Conservation (phyloP, 805 yeast species). For the Candida golubevii region DNA sequence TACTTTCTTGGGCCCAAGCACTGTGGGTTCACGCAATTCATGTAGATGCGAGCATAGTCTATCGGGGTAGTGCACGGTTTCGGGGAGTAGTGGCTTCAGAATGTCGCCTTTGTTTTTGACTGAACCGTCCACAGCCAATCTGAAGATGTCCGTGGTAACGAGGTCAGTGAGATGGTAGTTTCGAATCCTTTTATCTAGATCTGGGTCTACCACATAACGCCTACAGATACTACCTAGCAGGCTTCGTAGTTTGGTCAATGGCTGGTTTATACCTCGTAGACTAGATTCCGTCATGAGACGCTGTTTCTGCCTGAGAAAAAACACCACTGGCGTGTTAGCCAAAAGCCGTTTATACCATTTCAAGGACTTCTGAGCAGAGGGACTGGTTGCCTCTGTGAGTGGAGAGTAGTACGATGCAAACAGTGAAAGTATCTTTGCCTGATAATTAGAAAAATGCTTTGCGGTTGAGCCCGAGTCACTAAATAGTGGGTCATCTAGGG, state of each 20-base stretch:
- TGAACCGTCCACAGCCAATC: slow-evolving; percentile 18
- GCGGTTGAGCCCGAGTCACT: slow-evolving; percentile 11
- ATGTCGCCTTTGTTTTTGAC: not conserved
- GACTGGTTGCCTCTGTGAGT: slow-evolving; percentile 10
- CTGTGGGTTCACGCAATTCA: not conserved
- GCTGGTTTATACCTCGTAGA: slow-evolving; percentile 21
- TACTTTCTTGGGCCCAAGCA: not conserved
- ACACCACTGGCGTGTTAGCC: slow-evolving; percentile 25
- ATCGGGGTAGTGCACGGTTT: not conserved
- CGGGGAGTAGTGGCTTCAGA: not conserved
- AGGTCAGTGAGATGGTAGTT: slow-evolving; percentile 33
- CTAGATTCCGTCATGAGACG: slow-evolving; percentile 26
- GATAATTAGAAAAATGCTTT: slow-evolving; percentile 20
- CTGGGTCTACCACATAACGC: slow-evolving; percentile 2
- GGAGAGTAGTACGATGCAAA: slow-evolving; percentile 28
- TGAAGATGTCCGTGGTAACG: slow-evolving; percentile 25
- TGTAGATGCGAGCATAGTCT: slow-evolving; percentile 1
- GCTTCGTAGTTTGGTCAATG: slow-evolving; percentile 14
- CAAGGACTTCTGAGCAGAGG: slow-evolving; percentile 18
- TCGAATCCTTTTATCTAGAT: slow-evolving; percentile 14
- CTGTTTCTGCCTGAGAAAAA: slow-evolving; percentile 26
- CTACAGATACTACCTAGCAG: slow-evolving; percentile 11
- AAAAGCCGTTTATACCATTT: slow-evolving; percentile 29
- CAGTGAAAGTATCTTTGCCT: slow-evolving; percentile 23
- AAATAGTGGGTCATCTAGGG: slow-evolving; percentile 3